Base-by-base conservation (phyloP, 257 asterid genomes). In the Solanum phureja region DNA sequence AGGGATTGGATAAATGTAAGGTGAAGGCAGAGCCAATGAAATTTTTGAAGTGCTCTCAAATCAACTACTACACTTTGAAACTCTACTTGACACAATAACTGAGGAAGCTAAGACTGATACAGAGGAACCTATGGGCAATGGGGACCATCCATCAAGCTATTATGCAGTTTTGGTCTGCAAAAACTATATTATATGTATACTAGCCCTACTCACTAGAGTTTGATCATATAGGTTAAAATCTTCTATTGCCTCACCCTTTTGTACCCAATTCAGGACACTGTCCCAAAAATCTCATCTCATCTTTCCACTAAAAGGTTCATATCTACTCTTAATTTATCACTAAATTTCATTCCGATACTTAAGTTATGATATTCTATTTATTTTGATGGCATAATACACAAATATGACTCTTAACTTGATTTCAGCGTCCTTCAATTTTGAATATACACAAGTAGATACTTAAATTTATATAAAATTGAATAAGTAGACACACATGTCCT, bases 121-220 rank as follows among this genome's bases (percentile, higher is more conserved):
- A 81, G 35, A 81, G 42, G 85, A 6, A 5, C 68, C 68, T 81
- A 81, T 81, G 85, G 85, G 85, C 68, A 81, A 46, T 81, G 85
- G 85, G 85, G 85, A 81, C 85, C 85, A 81, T 81, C 85, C 85
- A 38, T 38, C 58, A 5, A 38, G 18, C 33, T 18, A 81, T 81
- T 46, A 29, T 29, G 85, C 29, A 27, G 38, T 79, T 79, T 42
- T 79, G 38, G 40, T 14, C 66, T 81, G 79, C 24, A 72, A 34
- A 58, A 77, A 29, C 4, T 77, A 60, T 42, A 81, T 46, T 81
- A 77, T 42, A 19, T 58, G 18, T 5, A 49, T 16, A 58, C 74
- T 14, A 33, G 14, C 27, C 79, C 79, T 34, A 33, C 44, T 73
- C 27, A 46, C 68, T 46, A 46, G 29, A 79, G 14, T 44, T 29